These are phyloP conservation scores for Cornus kousa DNA, from an alignment of 148 eudicot species.

Conservation along the genomic window DNA sequence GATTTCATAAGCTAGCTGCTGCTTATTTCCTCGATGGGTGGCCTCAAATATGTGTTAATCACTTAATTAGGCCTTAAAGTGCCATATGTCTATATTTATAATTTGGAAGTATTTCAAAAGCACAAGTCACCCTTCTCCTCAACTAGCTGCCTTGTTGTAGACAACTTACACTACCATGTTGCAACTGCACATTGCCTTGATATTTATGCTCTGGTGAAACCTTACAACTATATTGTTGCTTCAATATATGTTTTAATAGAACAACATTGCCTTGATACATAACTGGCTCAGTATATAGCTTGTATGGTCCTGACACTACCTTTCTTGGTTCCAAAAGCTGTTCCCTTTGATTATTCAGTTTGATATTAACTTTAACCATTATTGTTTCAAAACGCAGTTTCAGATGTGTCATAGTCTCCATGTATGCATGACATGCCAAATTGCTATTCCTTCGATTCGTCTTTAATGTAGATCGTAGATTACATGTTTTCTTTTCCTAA, in stretches of 20 bases:
- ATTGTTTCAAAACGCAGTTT: neutral
- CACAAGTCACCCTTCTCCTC: too few relatives aligned
- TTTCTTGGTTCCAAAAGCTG: neutral
- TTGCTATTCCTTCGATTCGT: neutral
- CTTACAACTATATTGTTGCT: neutral
- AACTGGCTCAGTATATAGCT: neutral
- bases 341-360: neutral
- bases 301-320: neutral
- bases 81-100: too few relatives aligned
- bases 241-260: neutral
- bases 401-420: neutral
- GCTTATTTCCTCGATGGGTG: neutral
- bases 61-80: neutral
- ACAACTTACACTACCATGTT: neutral
- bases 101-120: too few relatives aligned
- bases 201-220: neutral
- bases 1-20: neutral
- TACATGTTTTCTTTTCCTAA: too few relatives aligned
- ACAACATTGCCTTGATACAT: neutral
- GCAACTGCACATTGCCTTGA: neutral
- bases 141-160: neutral
- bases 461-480: neutral
- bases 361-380: neutral
- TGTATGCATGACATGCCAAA: neutral
- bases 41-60: neutral